Evolutionary conservation across 2,329 filamentous ascomycete species (phyloP), one percentile per base, ranked within the genome.

Genomic region (Penicillium sp.): DNA sequence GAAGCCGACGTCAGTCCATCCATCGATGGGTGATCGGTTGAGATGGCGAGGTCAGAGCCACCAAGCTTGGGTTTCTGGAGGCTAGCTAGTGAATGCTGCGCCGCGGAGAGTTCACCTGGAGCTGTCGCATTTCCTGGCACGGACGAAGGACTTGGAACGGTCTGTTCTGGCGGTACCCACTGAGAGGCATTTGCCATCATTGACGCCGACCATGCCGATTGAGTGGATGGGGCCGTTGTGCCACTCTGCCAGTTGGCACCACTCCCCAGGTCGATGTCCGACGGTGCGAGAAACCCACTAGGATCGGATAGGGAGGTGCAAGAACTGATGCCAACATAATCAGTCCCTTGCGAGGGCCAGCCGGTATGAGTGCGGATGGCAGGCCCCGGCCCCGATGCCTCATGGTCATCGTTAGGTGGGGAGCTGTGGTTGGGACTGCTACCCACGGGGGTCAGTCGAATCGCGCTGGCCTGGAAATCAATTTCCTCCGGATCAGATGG

Each of bases 401-500:
- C 36, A 18, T 53, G 47, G 21, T 51, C 56, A 10, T 49, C 48
- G 33, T 47, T 48, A 15, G 51, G 47, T 13, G 51, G 49, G 4
- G 39, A 45, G 30, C 35, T 46, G 15, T 44, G 36, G 13, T 37
- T 46, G n/a, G 51, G 53, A 31, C 48, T 54, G 2, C 44, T 47
- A 26, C 39, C 45, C 16, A 41, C 47, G 1, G 61, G 58, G 3
- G 62, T 64, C 19, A 63, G 35, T 23, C 59, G 55, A 45, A 68
- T 56, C 9, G 56, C 58, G 18, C 56, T 48, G n/a, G 59, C 56
- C 28, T 56, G 53, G 32, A 69, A 63, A 19, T 59, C 57, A 10
- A 56, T 51, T 48, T 70, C 65, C 23, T 71, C 67, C 3, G 56
- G 62, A 41, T 64, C 62, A 7, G 61, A 60, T 6, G 63, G 57